phyloP scores from a whole-genome alignment of 2,329 filamentous ascomycete genomes.

The Ascochyta lentis region DNA sequence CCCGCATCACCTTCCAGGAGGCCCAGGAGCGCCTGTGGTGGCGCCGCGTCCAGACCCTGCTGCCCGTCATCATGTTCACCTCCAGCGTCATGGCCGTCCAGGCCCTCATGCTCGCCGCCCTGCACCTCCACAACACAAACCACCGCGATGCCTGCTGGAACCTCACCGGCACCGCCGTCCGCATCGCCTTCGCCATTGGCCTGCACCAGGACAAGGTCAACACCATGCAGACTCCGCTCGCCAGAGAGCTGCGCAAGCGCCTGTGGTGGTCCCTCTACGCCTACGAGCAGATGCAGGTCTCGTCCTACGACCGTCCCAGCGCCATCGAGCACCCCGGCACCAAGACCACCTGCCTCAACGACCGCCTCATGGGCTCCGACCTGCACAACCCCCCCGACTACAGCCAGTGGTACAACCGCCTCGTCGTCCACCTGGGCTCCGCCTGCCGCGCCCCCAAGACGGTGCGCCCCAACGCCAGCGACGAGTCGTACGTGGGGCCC shows the following conservation, averaged over 20 bases:
- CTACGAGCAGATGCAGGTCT: constrained; percentile 56
- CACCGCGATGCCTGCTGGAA: constrained; percentile 55
- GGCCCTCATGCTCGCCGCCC: constrained; percentile 51
- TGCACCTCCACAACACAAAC: constrained; percentile 56
- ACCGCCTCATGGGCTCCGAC: constrained; percentile 45
- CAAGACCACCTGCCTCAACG: constrained; percentile 47
- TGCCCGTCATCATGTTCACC: constrained; percentile 53
- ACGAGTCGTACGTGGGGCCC: constrained; percentile 49
- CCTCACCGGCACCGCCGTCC: constrained; percentile 52
- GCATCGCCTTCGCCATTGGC: constrained; percentile 55
- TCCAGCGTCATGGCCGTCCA: constrained; percentile 53
- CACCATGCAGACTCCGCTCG: constrained; percentile 43
- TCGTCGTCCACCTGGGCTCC: constrained; percentile 48
- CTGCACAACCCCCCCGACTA: constrained; percentile 47
- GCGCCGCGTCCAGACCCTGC: constrained; percentile 49
- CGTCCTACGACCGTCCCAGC: constrained; percentile 54
- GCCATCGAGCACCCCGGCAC: constrained; percentile 50
- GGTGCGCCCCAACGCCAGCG: constrained; percentile 32
- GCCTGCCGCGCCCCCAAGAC: constrained; percentile 50
- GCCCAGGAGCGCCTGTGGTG: constrained; percentile 53
- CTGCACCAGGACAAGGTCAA: constrained; percentile 53
- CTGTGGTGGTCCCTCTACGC: constrained; percentile 62
- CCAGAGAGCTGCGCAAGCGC: constrained; percentile 55
- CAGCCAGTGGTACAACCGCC: constrained; percentile 47
- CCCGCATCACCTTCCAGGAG: constrained; percentile 41